A percentile compares a stretch with the other conserved stretches of the same genome.
Conservation (phyloP, 805 yeast genomes). For the Kuraishia borneana region DNA sequence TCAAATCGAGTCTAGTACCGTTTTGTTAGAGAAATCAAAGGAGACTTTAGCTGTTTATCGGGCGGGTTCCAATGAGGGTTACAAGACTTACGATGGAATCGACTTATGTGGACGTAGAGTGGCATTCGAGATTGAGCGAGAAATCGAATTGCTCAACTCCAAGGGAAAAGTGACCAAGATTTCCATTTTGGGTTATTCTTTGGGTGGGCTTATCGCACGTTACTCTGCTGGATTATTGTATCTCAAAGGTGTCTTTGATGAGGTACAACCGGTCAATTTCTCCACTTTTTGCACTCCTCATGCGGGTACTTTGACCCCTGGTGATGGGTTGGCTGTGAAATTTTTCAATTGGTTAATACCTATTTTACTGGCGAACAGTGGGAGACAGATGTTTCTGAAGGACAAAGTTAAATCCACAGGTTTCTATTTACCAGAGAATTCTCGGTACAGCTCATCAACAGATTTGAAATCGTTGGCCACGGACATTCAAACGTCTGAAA, state of each 20-base stretch:
- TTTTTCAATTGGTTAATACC: slow-evolving; percentile 59
- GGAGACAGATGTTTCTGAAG: slow-evolving; percentile 59
- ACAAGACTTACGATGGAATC: slow-evolving; percentile 76
- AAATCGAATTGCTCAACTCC: slow-evolving; percentile 16
- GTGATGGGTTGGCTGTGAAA: slow-evolving; percentile 33
- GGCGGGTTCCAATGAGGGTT: slow-evolving; percentile 56
- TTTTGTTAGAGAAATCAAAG: slow-evolving; percentile 14
- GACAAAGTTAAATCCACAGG: slow-evolving; percentile 22
- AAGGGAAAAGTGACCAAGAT: slow-evolving; percentile 46
- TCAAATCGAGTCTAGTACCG: slow-evolving; percentile 24
- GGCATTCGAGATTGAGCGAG: slow-evolving; percentile 47
- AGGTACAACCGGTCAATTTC: slow-evolving; percentile 44
- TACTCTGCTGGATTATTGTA: slow-evolving; percentile 69
- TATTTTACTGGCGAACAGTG: slow-evolving; percentile 55
- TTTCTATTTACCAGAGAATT: not conserved
- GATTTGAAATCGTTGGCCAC: not conserved
- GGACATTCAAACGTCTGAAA: not conserved
- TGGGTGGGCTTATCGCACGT: slow-evolving; percentile 79
- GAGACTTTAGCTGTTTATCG: slow-evolving; percentile 30
- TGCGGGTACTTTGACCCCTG: slow-evolving; percentile 56
- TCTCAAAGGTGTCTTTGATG: slow-evolving; percentile 33
- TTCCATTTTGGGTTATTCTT: slow-evolving; percentile 76
- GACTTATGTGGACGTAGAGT: slow-evolving; percentile 76
- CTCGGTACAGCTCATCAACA: not conserved
- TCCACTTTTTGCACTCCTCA: slow-evolving; percentile 63